A percentile compares a stretch with the other conserved stretches of the same genome.
phyloP scores from a whole-genome alignment of 805 yeast genomes.

The Metschnikowia santaceciliae region DNA sequence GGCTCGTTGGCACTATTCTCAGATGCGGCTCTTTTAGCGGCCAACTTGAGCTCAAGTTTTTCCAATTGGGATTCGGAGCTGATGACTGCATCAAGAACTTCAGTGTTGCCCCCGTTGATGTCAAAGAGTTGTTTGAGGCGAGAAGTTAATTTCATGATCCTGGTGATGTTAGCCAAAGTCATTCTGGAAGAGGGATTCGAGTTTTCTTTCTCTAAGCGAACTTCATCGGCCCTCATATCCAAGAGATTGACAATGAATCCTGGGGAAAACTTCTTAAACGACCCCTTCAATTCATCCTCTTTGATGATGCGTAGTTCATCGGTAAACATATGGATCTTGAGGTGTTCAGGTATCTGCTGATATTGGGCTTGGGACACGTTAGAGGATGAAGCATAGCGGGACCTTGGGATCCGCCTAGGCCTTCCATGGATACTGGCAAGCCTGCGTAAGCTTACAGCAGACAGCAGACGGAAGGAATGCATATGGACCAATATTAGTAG shows the following conservation, averaged over 20 bases:
- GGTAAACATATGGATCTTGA: constrained; percentile 18
- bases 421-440: background rate
- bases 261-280: constrained; percentile 9
- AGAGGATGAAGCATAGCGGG: background rate
- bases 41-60: constrained; percentile 12
- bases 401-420: too few species aligned
- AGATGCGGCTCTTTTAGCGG: background rate
- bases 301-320: constrained; percentile 14
- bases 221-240: constrained; percentile 11
- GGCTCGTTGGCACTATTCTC: constrained; percentile 9
- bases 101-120: constrained; percentile 16
- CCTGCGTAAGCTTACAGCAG: background rate
- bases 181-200: constrained; percentile 10
- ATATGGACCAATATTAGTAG: background rate
- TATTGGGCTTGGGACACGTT: background rate
- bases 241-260: constrained; percentile 8
- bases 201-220: constrained; percentile 6
- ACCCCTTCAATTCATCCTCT: constrained; percentile 12
- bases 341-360: constrained; percentile 20
- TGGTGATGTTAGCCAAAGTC: constrained; percentile 6
- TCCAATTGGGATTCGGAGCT: constrained; percentile 11
- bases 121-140: constrained; percentile 12
- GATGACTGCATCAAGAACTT: constrained; percentile 16
- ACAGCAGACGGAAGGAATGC: background rate
- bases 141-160: constrained; percentile 12